A percentile compares a stretch with the other conserved stretches of the same genome.
phyloP scores from a whole-genome alignment of 2,329 filamentous ascomycete species.

The Alternaria sp. region DNA sequence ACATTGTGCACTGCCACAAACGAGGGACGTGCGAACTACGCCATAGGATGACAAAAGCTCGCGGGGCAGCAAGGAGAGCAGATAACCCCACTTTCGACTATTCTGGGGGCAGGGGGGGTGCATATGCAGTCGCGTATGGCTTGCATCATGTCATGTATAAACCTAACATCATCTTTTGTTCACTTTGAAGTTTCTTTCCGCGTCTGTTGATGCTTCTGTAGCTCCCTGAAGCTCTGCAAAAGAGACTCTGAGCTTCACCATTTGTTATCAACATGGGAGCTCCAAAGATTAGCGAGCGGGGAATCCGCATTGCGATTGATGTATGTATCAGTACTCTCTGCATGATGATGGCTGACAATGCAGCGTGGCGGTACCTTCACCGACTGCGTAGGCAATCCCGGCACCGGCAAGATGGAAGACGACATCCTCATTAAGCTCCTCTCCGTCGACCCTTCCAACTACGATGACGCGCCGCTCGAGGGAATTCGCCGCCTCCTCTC shows the following conservation, averaged over 20 bases:
- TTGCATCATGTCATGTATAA: conserved; percentile 4
- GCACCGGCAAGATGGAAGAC: conserved; percentile 71
- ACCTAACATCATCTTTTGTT: conserved; percentile 1
- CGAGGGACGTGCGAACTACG: too few relatives aligned
- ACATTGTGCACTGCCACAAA: too few relatives aligned
- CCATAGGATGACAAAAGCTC: too few relatives aligned
- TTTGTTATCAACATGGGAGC: conserved; percentile 33
- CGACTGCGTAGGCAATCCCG: conserved; percentile 85
- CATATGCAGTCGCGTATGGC: conserved; percentile 3
- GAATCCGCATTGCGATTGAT: conserved; percentile 77
- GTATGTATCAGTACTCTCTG: conserved; percentile 28
- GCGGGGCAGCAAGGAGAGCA: conserved; percentile 18
- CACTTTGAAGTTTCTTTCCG: background rate
- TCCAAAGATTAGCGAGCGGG: conserved; percentile 54
- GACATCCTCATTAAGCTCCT: conserved; percentile 87
- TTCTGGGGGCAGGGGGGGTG: background rate
- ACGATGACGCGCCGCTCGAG: conserved; percentile 88
- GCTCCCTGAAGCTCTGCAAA: background rate
- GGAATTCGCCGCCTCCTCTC: conserved; percentile 87
- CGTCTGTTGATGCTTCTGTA: conserved; percentile 5
- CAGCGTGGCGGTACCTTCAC: conserved; percentile 89
- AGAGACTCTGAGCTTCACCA: background rate
- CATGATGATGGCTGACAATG: background rate
- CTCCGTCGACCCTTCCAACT: conserved; percentile 89
- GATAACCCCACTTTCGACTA: conserved; percentile 18